Conservation (phyloP, 2,329 filamentous ascomycete species). For the Alternaria sp. region DNA sequence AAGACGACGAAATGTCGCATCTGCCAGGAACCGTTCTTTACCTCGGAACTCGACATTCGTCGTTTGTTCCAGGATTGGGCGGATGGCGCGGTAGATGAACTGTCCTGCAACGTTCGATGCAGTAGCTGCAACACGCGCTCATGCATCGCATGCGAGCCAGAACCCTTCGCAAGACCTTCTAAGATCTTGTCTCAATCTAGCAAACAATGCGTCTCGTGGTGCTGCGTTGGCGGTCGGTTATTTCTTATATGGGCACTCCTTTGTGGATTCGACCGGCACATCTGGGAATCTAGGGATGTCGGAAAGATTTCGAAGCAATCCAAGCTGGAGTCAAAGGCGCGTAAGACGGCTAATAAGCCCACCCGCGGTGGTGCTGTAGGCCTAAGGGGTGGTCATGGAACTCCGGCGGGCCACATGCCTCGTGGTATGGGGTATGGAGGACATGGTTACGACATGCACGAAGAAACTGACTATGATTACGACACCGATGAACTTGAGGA, state of each 20-base stretch:
- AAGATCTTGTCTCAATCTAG: conserved; percentile 6
- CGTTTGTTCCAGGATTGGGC: conserved; percentile 29
- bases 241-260: conserved; percentile 51
- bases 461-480: not conserved
- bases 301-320: not conserved
- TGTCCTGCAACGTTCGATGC: conserved; percentile 29
- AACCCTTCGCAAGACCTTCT: conserved; percentile 6
- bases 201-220: conserved; percentile 39
- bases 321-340: not conserved
- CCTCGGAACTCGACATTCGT: conserved; percentile 17
- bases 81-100: conserved; percentile 4
- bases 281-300: conserved; percentile 12
- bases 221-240: conserved; percentile 45
- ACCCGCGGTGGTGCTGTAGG: conserved; percentile 13
- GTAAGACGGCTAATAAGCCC: not conserved
- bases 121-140: conserved; percentile 19
- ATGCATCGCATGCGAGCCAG: conserved; percentile 31
- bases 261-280: conserved; percentile 48
- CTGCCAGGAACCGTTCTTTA: conserved; percentile 22
- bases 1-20: conserved; percentile 18
- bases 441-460: not conserved
- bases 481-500: not conserved
- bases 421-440: conserved; percentile 25
- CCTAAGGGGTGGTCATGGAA: conserved; percentile 8
- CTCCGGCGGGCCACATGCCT: conserved; percentile 9